These are phyloP conservation scores for Chlamydomonas sp. DNA, from an alignment of 139 green algal species.

Conservation along the genomic window DNA sequence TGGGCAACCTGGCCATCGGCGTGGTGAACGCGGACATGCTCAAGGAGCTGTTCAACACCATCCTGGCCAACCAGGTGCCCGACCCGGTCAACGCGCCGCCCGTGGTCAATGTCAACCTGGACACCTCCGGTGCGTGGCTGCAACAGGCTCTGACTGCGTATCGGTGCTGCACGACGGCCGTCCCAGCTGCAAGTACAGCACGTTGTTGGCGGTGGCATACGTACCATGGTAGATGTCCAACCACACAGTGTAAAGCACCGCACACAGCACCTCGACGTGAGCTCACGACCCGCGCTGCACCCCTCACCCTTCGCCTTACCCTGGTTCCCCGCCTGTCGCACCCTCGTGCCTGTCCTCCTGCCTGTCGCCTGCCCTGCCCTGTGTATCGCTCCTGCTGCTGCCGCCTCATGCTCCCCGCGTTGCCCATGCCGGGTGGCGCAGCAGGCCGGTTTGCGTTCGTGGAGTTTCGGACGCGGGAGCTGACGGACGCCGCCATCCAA, in stretches of 20 bases:
- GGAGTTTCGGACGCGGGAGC: conserved; percentile 84
- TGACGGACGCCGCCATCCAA: conserved; percentile 79
- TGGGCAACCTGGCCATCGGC: conserved; percentile 89
- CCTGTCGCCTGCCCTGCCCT: not conserved
- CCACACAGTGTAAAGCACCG: too few relatives aligned
- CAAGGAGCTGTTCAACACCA: conserved; percentile 89
- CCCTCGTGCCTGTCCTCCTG: not conserved
- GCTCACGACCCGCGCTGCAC: too few relatives aligned
- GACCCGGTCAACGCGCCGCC: conserved; percentile 80
- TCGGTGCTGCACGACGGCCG: too few relatives aligned
- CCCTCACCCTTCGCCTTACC: too few relatives aligned
- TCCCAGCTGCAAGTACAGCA: too few relatives aligned
- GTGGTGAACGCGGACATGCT: conserved; percentile 78
- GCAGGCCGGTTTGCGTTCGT: conserved; percentile 91
- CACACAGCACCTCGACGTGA: too few relatives aligned
- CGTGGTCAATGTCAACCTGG: conserved; percentile 77
- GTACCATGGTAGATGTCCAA: too few relatives aligned
- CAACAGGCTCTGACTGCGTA: too few relatives aligned
- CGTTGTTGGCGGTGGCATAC: too few relatives aligned
- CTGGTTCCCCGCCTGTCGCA: not conserved
- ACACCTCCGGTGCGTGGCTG: conserved; percentile 66
- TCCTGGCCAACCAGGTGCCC: conserved; percentile 65
- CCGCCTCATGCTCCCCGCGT: not conserved
- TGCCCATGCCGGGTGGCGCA: not conserved
- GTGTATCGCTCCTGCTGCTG: too few relatives aligned